A percentile compares a stretch with the other conserved stretches of the same genome.
phyloP scores from a whole-genome alignment of 305 asterid species.

The Rubia tinctorum region DNA sequence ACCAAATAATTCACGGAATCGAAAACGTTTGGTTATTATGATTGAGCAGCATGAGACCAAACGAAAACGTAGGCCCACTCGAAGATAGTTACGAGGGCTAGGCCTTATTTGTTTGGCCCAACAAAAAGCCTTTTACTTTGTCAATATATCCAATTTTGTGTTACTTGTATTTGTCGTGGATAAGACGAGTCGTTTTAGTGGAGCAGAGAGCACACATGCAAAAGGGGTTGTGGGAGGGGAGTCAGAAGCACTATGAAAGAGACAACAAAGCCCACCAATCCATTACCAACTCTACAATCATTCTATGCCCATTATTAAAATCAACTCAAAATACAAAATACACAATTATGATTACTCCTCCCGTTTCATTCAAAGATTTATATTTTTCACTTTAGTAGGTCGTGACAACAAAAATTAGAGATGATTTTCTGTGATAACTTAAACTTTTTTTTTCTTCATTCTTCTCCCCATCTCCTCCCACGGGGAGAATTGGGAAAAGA shows the following conservation, averaged over 20 bases:
- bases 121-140: neutral
- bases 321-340: no score
- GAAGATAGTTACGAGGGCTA: neutral
- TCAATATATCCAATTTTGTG: neutral
- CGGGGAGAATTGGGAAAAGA: no score
- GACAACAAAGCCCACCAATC: constrained; percentile 9
- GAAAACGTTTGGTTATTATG: neutral
- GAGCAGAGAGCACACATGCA: neutral
- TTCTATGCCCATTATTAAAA: neutral
- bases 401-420: no score
- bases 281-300: neutral
- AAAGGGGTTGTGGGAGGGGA: neutral
- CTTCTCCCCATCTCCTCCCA: no score
- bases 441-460: no score
- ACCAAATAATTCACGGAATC: neutral
- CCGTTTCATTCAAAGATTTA: no score
- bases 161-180: neutral
- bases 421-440: no score
- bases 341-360: no score
- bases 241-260: neutral
- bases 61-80: neutral
- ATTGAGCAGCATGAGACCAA: neutral
- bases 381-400: no score
- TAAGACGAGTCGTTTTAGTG: neutral
- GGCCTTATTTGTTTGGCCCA: neutral